Percentiles rank a stretch among this genome's conserved stretches.
These are phyloP conservation scores for Nannochloropsis salina DNA, from an alignment of 108 stramenopile genomes.

Conservation along the genomic window DNA sequence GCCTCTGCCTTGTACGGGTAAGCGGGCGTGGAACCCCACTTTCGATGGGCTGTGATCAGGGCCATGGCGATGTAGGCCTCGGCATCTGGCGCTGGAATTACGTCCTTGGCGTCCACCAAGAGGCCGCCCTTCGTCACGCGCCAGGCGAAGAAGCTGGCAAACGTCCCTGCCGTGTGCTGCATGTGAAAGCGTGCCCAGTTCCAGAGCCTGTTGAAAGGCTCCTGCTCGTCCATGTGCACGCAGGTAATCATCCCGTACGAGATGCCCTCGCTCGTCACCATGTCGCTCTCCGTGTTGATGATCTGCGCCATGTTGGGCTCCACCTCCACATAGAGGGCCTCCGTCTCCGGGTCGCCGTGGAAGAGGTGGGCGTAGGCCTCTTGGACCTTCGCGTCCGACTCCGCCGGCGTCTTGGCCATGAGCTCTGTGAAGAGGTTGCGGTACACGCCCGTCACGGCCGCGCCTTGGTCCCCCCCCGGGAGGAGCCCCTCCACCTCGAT, in stretches of 20 bases:
- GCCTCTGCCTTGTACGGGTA: background rate
- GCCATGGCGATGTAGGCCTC: background rate
- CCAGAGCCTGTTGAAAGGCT: background rate
- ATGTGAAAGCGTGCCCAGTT: constrained; percentile 6
- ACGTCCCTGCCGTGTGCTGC: background rate
- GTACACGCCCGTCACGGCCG: background rate
- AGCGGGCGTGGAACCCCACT: background rate
- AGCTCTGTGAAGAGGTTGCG: background rate
- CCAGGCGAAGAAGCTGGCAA: background rate
- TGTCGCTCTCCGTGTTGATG: background rate
- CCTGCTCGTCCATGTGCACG: background rate
- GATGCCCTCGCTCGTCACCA: background rate
- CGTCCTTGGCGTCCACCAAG: background rate
- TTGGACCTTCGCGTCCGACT: background rate
- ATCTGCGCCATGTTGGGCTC: background rate
- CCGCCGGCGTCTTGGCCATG: background rate
- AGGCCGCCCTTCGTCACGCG: constrained; percentile 1
- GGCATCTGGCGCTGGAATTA: background rate
- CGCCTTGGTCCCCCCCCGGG: background rate
- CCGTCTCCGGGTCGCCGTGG: background rate
- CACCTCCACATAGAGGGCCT: background rate
- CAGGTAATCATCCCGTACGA: background rate
- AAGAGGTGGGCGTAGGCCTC: background rate
- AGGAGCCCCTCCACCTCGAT: background rate
- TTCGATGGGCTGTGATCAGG: background rate